Evolutionary conservation across 306 rosid genomes (phyloP).

Genomic region (Lotus japonicus): DNA sequence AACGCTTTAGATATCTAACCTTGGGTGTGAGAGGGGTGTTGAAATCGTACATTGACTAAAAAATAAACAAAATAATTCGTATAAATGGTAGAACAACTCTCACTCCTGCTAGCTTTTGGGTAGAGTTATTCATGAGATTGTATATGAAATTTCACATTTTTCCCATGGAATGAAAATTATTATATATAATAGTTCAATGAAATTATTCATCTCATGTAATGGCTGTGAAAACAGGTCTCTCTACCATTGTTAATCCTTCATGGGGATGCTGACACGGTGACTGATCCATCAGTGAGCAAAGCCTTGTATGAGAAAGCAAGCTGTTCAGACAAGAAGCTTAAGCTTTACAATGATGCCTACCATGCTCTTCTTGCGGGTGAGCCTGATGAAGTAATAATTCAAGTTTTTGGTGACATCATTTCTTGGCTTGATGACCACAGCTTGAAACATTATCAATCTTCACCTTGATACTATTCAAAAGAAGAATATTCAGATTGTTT

Average conservation of each 20-base stretch:
- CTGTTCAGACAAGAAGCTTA: conserved; percentile 66
- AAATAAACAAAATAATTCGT: too few species aligned
- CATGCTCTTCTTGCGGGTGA: conserved; percentile 96
- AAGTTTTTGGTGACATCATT: conserved; percentile 56
- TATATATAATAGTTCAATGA: not conserved
- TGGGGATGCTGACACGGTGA: conserved; percentile 81
- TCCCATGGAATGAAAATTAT: not conserved
- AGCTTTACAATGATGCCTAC: conserved; percentile 63
- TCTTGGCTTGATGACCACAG: conserved; percentile 70
- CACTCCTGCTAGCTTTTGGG: too few species aligned
- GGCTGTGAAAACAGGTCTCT: conserved; percentile 49
- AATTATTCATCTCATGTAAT: not conserved
- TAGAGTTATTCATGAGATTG: not conserved
- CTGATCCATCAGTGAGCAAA: conserved; percentile 91
- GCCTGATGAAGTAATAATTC: conserved; percentile 62
- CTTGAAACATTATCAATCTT: conserved; percentile 15
- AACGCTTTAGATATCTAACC: too few species aligned
- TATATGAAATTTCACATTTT: not conserved
- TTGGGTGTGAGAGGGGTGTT: too few species aligned
- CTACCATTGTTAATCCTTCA: conserved; percentile 81
- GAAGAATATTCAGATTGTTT: not conserved
- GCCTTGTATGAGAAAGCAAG: conserved; percentile 70
- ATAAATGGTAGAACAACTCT: too few species aligned
- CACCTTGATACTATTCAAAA: not conserved
- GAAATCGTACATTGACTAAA: too few species aligned